Evolutionary conservation across 2,329 filamentous ascomycete species (phyloP).

Genomic region (Hypoxylon sp.): DNA sequence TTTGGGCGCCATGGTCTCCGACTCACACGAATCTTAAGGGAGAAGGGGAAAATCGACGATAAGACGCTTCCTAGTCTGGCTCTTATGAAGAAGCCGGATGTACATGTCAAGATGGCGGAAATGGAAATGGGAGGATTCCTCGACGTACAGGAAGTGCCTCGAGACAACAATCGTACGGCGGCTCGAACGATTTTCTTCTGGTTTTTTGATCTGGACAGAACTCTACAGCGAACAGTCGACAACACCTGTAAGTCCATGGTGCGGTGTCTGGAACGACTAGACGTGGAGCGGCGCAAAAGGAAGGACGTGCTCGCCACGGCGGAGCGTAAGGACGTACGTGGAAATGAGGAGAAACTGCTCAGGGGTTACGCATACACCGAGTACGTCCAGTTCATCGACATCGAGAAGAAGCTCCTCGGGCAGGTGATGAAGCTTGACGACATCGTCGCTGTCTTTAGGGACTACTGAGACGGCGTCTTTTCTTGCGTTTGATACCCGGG

Average conservation of each 20-base stretch:
- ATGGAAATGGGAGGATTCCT: conserved; percentile 90
- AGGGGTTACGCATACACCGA: conserved; percentile 77
- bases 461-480: conserved; percentile 66
- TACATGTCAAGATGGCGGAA: conserved; percentile 84
- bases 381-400: conserved; percentile 68
- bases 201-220: conserved; percentile 85
- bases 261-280: conserved; percentile 82
- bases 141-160: conserved; percentile 93
- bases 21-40: conserved; percentile 84
- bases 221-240: conserved; percentile 77
- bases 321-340: conserved; percentile 86
- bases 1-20: conserved; percentile 83
- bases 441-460: conserved; percentile 82
- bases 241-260: conserved; percentile 92
- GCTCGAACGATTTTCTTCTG: conserved; percentile 90
- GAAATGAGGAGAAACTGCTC: conserved; percentile 84
- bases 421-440: conserved; percentile 88
- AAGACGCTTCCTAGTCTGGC: conserved; percentile 84
- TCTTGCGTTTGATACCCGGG: conserved; percentile 33
- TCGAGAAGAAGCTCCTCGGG: conserved; percentile 79
- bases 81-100: conserved; percentile 85
- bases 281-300: conserved; percentile 78
- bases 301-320: conserved; percentile 82
- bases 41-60: conserved; percentile 94
- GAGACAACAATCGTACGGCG: conserved; percentile 83